Evolutionary conservation across 306 rosid genomes (phyloP).

Genomic region (Inga laurina): DNA sequence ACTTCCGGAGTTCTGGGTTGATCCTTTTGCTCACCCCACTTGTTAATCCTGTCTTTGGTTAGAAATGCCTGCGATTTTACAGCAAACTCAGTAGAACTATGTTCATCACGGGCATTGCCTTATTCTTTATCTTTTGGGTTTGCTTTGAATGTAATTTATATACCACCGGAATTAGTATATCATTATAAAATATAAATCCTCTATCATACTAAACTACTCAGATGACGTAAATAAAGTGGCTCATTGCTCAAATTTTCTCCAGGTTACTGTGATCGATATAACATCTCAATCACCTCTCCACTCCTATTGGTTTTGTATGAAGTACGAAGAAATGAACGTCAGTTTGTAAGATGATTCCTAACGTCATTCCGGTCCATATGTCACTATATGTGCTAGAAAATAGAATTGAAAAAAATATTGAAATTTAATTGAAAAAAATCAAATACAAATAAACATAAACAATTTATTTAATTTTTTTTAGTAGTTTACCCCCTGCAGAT

Average conservation of each 20-base stretch:
- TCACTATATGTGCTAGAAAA: background rate
- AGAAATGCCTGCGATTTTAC: conserved; percentile 44
- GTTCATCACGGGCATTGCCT: background rate
- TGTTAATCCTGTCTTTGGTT: conserved; percentile 35
- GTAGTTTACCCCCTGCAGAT: conserved; percentile 43
- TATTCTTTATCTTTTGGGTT: background rate
- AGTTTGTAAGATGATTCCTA: conserved; percentile 63
- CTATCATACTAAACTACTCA: background rate
- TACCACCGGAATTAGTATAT: background rate
- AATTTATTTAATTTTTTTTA: no score
- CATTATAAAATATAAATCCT: background rate
- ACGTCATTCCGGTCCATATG: conserved; percentile 74
- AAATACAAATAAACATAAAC: no score
- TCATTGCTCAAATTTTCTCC: background rate
- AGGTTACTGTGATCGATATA: no score
- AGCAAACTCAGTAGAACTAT: background rate
- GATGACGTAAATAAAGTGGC: background rate
- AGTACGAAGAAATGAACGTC: no score
- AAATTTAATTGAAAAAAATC: no score
- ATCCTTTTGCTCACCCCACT: conserved; percentile 35
- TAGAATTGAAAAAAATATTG: no score
- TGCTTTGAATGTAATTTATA: background rate
- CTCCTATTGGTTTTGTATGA: no score
- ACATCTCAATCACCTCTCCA: conserved; percentile 47
- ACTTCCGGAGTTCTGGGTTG: background rate